phyloP scores from a whole-genome alignment of 805 yeast species.

The Nakazawaea populi region DNA sequence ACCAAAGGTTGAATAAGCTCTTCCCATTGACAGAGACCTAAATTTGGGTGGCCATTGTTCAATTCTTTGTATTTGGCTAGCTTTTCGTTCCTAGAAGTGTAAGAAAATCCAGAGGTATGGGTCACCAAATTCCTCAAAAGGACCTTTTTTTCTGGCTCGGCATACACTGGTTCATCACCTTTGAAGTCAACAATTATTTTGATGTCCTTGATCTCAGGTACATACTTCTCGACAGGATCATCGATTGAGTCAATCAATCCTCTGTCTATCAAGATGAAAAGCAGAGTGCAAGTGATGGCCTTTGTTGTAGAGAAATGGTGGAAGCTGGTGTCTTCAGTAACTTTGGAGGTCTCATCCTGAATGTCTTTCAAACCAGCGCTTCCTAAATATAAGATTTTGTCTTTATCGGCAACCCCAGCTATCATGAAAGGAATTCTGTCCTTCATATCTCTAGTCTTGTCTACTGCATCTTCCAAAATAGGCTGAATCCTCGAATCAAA shows the following conservation, averaged over 20 bases:
- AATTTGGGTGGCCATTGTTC: slow-evolving; percentile 12
- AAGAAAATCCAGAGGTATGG: slow-evolving; percentile 33
- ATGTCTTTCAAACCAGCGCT: slow-evolving; percentile 10
- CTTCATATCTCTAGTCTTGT: background rate
- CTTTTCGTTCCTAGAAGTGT: slow-evolving; percentile 22
- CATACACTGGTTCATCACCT: slow-evolving; percentile 17
- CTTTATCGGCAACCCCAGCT: slow-evolving; percentile 4
- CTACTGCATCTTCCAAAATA: background rate
- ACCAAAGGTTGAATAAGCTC: slow-evolving; percentile 21
- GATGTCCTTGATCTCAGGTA: slow-evolving; percentile 24
- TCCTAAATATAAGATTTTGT: slow-evolving; percentile 3
- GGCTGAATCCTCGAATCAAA: background rate
- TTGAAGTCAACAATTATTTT: slow-evolving; percentile 19
- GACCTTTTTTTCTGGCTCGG: slow-evolving; percentile 21
- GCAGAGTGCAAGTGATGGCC: slow-evolving; percentile 22
- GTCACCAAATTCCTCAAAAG: slow-evolving; percentile 29
- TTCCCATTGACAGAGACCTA: slow-evolving; percentile 14
- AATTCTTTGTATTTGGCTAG: slow-evolving; percentile 13
- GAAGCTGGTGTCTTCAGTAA: slow-evolving; percentile 20
- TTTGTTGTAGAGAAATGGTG: slow-evolving; percentile 29
- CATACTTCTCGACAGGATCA: slow-evolving; percentile 22
- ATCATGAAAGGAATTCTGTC: slow-evolving; percentile 1
- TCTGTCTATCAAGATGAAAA: slow-evolving; percentile 26
- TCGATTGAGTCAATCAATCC: slow-evolving; percentile 26
- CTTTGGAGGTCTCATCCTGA: slow-evolving; percentile 9